These are phyloP conservation scores for Apocynum venetum DNA, from an alignment of 257 asterid species.

Conservation along the genomic window DNA sequence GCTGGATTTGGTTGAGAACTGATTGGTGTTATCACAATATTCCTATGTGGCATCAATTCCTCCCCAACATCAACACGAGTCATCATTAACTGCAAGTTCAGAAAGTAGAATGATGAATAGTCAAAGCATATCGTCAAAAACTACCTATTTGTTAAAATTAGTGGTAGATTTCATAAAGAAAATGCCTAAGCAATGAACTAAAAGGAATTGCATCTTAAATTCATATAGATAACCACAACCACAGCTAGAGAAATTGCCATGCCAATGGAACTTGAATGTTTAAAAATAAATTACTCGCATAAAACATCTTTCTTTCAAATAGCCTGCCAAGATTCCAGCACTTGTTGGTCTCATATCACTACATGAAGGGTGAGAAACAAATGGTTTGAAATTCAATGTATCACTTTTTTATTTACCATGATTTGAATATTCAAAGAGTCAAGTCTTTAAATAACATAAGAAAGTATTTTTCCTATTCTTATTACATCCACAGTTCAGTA, in stretches of 20 bases:
- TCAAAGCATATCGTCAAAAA: not conserved
- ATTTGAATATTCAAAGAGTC: not conserved
- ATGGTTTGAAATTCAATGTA: not conserved
- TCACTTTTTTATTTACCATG: not conserved
- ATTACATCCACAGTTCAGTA: not conserved
- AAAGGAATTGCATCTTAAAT: not conserved
- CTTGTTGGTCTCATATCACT: not conserved
- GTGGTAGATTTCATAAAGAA: not conserved
- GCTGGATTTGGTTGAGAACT: constrained; percentile 26
- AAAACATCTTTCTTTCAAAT: not conserved
- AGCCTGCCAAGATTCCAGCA: not conserved
- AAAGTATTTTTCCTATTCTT: not conserved
- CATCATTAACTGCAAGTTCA: constrained; percentile 66
- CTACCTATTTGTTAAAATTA: not conserved
- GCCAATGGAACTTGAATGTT: not conserved
- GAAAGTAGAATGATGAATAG: not conserved
- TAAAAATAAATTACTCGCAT: not conserved
- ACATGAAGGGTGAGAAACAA: not conserved
- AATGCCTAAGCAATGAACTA: not conserved
- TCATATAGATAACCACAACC: not conserved
- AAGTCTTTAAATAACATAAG: not conserved
- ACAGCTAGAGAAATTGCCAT: not conserved
- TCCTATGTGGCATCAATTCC: constrained; percentile 90
- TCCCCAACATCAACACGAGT: constrained; percentile 58
- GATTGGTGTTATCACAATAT: constrained; percentile 13